Conservation (phyloP, 2,329 filamentous ascomycete genomes). For the Beauveria caledonica region DNA sequence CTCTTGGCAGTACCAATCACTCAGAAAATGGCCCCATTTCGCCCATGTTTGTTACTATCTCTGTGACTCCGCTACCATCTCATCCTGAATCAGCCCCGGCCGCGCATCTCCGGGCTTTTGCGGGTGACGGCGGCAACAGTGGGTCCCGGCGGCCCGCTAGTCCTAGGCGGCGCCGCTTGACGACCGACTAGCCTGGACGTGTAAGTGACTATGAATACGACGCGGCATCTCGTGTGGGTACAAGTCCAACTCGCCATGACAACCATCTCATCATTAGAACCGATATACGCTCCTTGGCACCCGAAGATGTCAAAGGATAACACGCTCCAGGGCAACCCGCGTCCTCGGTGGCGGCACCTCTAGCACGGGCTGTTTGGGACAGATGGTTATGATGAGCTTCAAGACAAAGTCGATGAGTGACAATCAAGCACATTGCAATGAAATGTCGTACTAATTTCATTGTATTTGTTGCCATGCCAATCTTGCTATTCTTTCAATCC, state of each 20-base stretch:
- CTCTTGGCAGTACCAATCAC: neutral
- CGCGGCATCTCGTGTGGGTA: neutral
- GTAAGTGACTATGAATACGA: conserved; percentile 1
- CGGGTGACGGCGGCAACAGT: neutral
- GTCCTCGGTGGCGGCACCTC: conserved; percentile 56
- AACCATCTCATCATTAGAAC: neutral
- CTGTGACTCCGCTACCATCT: neutral
- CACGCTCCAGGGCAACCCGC: conserved; percentile 27
- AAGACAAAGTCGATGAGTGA: no score
- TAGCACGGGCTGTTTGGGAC: conserved; percentile 48
- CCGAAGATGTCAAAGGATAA: conserved; percentile 19
- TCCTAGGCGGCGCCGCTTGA: neutral
- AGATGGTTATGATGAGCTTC: no score
- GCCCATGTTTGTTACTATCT: neutral
- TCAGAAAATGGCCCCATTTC: neutral
- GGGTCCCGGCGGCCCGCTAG: conserved; percentile 1
- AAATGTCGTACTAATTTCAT: no score
- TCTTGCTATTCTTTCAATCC: no score
- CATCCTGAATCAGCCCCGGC: neutral
- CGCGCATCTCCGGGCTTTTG: neutral
- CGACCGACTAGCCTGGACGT: neutral
- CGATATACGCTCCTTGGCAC: neutral
- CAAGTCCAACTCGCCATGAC: neutral
- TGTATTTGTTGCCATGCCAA: no score
- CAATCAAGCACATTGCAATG: no score